Percentiles rank a stretch among this genome's conserved stretches.
phyloP scores from a whole-genome alignment of 2,329 filamentous ascomycete species.

The Phyllosticta capitalensis region DNA sequence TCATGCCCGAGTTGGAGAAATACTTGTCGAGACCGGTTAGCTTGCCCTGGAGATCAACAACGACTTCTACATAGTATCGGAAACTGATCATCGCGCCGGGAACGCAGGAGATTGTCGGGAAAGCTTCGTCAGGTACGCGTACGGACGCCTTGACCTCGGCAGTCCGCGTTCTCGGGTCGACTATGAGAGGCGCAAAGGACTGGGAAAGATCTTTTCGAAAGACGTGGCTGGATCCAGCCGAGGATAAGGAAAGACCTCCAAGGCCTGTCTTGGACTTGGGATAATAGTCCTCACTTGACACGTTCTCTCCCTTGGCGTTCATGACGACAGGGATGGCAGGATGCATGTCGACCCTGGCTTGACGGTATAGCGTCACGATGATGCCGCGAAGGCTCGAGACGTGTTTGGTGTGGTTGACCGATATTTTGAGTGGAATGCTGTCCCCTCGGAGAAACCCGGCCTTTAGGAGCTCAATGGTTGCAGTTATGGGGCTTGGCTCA shows the following conservation, averaged over 20 bases:
- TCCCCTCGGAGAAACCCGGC: conserved; percentile 83
- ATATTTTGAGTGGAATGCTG: conserved; percentile 66
- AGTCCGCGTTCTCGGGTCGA: conserved; percentile 70
- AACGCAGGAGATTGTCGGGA: conserved; percentile 82
- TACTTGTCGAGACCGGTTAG: conserved; percentile 64
- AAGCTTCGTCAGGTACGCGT: conserved; percentile 78
- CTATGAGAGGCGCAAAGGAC: conserved; percentile 75
- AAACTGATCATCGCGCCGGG: conserved; percentile 93
- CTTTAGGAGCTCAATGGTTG: conserved; percentile 71
- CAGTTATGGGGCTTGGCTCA: conserved; percentile 68
- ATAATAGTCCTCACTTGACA: conserved; percentile 74
- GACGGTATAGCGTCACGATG: conserved; percentile 83
- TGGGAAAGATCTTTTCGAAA: conserved; percentile 93
- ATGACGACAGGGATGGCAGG: conserved; percentile 52
- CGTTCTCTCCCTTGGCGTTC: conserved; percentile 55
- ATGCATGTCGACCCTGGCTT: conserved; percentile 80
- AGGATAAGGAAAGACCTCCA: conserved; percentile 76
- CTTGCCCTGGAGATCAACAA: conserved; percentile 85
- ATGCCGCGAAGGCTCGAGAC: conserved; percentile 88
- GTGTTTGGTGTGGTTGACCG: conserved; percentile 77
- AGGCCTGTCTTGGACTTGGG: conserved; percentile 80
- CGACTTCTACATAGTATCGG: conserved; percentile 85
- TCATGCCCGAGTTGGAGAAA: conserved; percentile 46
- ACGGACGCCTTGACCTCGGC: conserved; percentile 75
- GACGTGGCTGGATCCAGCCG: conserved; percentile 77